Percentiles rank a stretch among this genome's conserved stretches.
phyloP scores from a whole-genome alignment of 768 basidiomycete genomes.

The Pholiota molesta region DNA sequence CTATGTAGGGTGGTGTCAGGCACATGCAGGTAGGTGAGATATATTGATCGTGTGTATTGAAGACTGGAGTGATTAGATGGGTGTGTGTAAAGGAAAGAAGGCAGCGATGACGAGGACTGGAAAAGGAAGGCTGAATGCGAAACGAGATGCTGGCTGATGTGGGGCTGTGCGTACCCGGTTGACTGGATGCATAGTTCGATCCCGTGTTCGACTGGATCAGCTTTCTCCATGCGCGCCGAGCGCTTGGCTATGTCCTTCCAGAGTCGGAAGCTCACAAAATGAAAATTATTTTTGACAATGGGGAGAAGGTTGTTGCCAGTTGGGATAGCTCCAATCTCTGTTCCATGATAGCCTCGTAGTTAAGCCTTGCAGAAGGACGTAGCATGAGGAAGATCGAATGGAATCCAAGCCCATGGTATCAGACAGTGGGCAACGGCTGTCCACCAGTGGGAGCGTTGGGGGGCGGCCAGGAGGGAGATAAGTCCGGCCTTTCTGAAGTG shows the following conservation, averaged over 20 bases:
- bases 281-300: too few species aligned
- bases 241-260: background rate
- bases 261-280: background rate
- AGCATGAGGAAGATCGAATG: too few species aligned
- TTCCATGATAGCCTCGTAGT: too few species aligned
- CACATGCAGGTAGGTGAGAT: background rate
- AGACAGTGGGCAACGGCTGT: too few species aligned
- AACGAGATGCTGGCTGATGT: background rate
- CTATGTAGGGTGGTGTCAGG: background rate
- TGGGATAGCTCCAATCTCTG: too few species aligned
- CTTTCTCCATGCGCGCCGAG: background rate
- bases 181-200: constrained; percentile 1
- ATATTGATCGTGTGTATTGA: background rate
- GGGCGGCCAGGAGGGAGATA: background rate
- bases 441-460: background rate
- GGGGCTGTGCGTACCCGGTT: background rate
- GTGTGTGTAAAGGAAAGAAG: constrained; percentile 11
- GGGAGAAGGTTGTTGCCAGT: too few species aligned
- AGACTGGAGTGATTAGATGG: constrained; percentile 1
- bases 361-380: too few species aligned
- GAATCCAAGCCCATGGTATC: too few species aligned
- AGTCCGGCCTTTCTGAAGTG: constrained; percentile 1
- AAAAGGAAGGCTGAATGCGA: constrained; percentile 16
- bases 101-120: constrained; percentile 10
- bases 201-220: constrained; percentile 6